phyloP scores from a whole-genome alignment of 768 basidiomycete genomes.

The Lyophyllum atratum region DNA sequence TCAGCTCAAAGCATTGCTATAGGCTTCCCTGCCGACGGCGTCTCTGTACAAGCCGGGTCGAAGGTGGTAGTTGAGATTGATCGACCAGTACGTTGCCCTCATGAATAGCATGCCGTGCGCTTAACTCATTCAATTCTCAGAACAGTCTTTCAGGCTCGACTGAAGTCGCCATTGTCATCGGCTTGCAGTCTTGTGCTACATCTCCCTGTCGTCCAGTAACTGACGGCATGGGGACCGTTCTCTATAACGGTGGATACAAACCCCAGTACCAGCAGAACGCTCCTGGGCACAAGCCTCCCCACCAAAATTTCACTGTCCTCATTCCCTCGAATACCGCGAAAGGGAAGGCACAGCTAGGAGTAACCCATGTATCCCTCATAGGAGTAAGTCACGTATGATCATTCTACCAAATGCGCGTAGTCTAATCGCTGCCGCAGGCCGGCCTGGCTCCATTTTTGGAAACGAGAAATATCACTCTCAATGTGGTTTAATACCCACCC shows the following conservation, averaged over 20 bases:
- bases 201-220: slow-evolving; percentile 22
- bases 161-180: slow-evolving; percentile 50
- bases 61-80: slow-evolving; percentile 46
- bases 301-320: slow-evolving; percentile 46
- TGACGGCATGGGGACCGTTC: slow-evolving; percentile 39
- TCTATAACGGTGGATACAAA: slow-evolving; percentile 47
- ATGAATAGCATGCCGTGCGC: neutral
- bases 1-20: slow-evolving; percentile 45
- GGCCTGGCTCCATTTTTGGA: slow-evolving; percentile 29
- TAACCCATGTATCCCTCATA: slow-evolving; percentile 37
- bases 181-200: slow-evolving; percentile 35
- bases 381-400: slow-evolving; percentile 33
- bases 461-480: slow-evolving; percentile 32
- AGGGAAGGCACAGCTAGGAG: slow-evolving; percentile 37
- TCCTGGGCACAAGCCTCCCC: slow-evolving; percentile 31
- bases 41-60: slow-evolving; percentile 36
- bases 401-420: neutral
- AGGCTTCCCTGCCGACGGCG: slow-evolving; percentile 37
- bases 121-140: slow-evolving; percentile 22
- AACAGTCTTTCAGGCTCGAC: slow-evolving; percentile 36
- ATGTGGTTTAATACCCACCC: slow-evolving; percentile 19
- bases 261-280: slow-evolving; percentile 32
- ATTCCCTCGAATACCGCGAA: slow-evolving; percentile 30
- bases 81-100: slow-evolving; percentile 40
- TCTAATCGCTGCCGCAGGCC: slow-evolving; percentile 25